Base-by-base conservation (phyloP, 306 rosid species). In the Corylus heterophylla region DNA sequence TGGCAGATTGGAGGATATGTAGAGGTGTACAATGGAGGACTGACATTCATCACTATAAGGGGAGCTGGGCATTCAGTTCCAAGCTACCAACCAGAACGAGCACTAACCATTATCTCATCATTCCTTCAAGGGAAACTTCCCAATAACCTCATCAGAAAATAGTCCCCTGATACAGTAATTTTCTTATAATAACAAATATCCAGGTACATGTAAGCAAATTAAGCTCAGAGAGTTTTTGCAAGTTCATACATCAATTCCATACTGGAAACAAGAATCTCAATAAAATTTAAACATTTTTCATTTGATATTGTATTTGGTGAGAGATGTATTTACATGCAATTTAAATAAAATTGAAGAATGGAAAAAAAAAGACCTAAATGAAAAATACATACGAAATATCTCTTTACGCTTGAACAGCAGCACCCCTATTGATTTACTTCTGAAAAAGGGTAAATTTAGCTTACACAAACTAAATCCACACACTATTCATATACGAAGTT, bases 1-100 rank as follows among this genome's bases (percentile, higher is more conserved):
- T 75, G 78, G 67, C 80, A 90, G 92, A 86, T 90, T 73, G 95
- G 95, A 89, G 95, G 91, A 52, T 88, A 87, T 61, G 85, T 85
- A 12, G 73, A 82, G 62, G 89, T 84, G 79, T 90, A 90, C 85
- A 1, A 4, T 6, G 77, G 82, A 69, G 95, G 89, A 58, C 71
- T 88, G 69, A 72, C 88, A 55, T 76, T 90, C 31, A 4, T 83
- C 18, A 90, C 87, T 1, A 77, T 90, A 45, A 87, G 91, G 73
- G 95, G 86, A 74, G 91, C 95, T 12, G 95, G 94, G 16, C 92
- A 90, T 76, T 71, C 44, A 82, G 91, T 88, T 85, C 92, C 92
- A 66, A 88, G 88, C 82, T 61, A 80, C 78, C 91, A 87, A 82
- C 90, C 95, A 51, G 52, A 84, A 37, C 68, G 89, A 59, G 87